phyloP scores from a whole-genome alignment of 352 stramenopile genomes.

The Pythium aquatile region DNA sequence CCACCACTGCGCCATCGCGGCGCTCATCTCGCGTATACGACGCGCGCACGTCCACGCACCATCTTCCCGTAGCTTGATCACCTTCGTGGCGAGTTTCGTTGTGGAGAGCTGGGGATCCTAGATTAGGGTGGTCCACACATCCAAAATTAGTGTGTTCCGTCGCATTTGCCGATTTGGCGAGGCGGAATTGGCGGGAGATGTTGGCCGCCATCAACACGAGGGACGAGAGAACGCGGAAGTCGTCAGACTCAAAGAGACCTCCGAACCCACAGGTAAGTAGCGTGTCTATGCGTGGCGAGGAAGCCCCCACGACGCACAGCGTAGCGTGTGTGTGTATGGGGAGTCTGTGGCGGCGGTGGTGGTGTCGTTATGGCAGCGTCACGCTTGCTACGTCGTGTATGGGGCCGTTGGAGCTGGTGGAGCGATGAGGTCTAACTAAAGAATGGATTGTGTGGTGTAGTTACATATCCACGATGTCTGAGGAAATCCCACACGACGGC shows the following conservation, averaged over 20 bases:
- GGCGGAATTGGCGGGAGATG: slow-evolving; percentile 9
- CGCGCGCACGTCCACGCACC: slow-evolving; percentile 18
- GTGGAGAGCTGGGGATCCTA: slow-evolving; percentile 7
- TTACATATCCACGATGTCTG: slow-evolving; percentile 41
- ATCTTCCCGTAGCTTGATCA: slow-evolving; percentile 21
- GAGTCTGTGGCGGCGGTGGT: too few relatives aligned
- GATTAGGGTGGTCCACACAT: slow-evolving; percentile 23
- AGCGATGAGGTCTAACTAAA: neutral
- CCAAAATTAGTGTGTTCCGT: slow-evolving; percentile 14
- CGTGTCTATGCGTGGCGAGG: neutral
- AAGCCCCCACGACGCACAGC: neutral
- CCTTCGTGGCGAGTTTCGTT: slow-evolving; percentile 20
- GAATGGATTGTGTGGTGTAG: neutral
- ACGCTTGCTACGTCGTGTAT: too few relatives aligned
- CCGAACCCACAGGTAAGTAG: slow-evolving; percentile 3
- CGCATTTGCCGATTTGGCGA: neutral
- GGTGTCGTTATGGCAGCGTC: too few relatives aligned
- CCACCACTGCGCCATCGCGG: neutral
- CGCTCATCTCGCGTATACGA: neutral
- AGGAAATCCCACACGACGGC: slow-evolving; percentile 52
- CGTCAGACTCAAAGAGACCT: slow-evolving; percentile 15
- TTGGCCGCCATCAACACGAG: slow-evolving; percentile 3
- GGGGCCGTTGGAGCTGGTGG: neutral
- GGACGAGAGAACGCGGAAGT: slow-evolving; percentile 7
- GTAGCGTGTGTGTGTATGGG: neutral